Percentiles rank a stretch among this genome's conserved stretches.
These are phyloP conservation scores for Cyberlindnera misumaiensis DNA, from an alignment of 805 yeast species.

Conservation along the genomic window DNA sequence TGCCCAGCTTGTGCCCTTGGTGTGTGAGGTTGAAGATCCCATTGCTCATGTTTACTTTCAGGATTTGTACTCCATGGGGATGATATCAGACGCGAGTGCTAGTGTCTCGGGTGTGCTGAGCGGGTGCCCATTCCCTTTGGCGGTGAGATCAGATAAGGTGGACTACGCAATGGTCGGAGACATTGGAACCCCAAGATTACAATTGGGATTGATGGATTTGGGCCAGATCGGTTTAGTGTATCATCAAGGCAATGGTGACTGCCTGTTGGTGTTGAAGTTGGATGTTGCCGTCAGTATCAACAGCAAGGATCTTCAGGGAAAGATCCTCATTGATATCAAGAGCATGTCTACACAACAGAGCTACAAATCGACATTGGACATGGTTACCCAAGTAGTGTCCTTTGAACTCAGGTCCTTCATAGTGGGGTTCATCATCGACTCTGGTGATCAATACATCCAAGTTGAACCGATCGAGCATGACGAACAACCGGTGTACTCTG, in stretches of 20 bases:
- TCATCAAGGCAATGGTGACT: conserved; percentile 5
- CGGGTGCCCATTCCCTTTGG: conserved; percentile 3
- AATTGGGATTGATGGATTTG: conserved; percentile 5
- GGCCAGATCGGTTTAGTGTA: conserved; percentile 9
- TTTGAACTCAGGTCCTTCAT: background rate
- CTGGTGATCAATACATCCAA: conserved; percentile 6
- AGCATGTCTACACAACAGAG: background rate
- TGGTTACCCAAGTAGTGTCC: conserved; percentile 1
- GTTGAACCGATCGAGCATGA: conserved; percentile 1
- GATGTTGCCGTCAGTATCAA: conserved; percentile 1
- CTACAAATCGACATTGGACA: conserved; percentile 2
- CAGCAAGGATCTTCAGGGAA: background rate
- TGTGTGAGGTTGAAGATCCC: conserved; percentile 5
- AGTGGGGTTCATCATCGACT: conserved; percentile 7
- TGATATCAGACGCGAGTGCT: conserved; percentile 1
- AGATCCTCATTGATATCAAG: too few species aligned
- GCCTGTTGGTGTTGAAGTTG: background rate
- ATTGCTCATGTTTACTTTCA: conserved; percentile 11
- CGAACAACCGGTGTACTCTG: conserved; percentile 1
- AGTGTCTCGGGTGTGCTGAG: background rate
- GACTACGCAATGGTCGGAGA: background rate
- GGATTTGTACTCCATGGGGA: conserved; percentile 7
- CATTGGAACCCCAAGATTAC: conserved; percentile 1
- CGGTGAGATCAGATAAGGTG: background rate
- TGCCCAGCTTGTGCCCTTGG: background rate